Base-by-base conservation (phyloP, 441 rosid species). In the Populus hybrid region DNA sequence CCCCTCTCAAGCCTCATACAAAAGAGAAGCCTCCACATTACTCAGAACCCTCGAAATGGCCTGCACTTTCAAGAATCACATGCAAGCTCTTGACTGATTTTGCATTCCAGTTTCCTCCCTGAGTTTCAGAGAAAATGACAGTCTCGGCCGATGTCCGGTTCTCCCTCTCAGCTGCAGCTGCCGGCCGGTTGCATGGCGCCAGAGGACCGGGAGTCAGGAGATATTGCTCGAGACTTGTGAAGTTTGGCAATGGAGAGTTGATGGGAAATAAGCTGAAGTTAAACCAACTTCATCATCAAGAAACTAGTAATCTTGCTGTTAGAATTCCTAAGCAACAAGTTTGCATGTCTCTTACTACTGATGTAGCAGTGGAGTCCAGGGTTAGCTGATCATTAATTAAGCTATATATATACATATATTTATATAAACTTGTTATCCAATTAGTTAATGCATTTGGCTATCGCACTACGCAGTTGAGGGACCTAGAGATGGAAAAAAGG, bases 241-340 rank as follows among this genome's bases (percentile, higher is more conserved):
- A 73, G 81, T 90, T 85, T 81, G 79, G 87, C 34, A 87, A 87
- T 78, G 96, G 94, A 69, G 95, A 91, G 75, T 81, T 92, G 14
- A 93, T 93, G 97, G 99, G 98, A 63, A 86, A 74, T 78, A 89
- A 90, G 84, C 79, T 93, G 40, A 83, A 82, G 70, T 64, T 75
- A 83, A 73, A 80, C 67, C 84, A 77, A 21, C 26, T 67, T 14
- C 67, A 28, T n/a, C 67, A 28, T 35, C 79, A 71, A 57, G 75
- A 78, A 30, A 30, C 32, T 30, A 30, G 32, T 30, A 30, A 4
- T 30, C 32, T 30, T 30, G 32, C 32, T 23, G 80, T 42, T 38
- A 77, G 71, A 69, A 42, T 18, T 65, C 71, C 19, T 7, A 81
- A 73, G 84, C 77, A 69, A 77, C 78, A n/a, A 28, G 75, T 88